Evolutionary conservation across 2,329 filamentous ascomycete species (phyloP), one percentile per base, ranked within the genome.

Genomic region (Gaeumannomyces tritici): DNA sequence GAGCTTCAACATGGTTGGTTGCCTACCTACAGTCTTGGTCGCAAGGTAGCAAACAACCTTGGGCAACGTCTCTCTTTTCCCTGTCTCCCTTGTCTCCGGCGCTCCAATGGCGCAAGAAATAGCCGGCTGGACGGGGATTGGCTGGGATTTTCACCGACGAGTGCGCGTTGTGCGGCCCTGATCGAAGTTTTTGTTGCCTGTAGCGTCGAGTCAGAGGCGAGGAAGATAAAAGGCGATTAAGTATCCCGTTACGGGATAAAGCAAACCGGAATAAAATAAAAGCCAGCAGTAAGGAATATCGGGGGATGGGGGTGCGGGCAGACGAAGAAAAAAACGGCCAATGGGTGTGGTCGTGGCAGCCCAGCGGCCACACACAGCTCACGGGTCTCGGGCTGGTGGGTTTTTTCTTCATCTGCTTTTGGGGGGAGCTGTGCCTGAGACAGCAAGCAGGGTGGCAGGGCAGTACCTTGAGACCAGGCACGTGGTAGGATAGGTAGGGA

Each of bases 291-390:
- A 51, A n/a, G 42, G 42, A n/a, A n/a, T 21, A n/a, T 11, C n/a
- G 42, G 18, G 18, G 35, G 18, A 42, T 5, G 35, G 42, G 42
- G 21, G 42, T 18, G 21, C 31, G 11, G n/a, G 7, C 21, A 11
- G 21, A 21, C 21, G 35, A 8, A 18, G 7, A 51, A 51, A 51
- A 51, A 51, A 51, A 24, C 3, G 21, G 42, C 42, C 42, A 51
- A 51, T 51, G 42, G 21, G 42, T 51, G 42, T 18, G 18, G 42
- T 51, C 42, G 28, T 57, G 60, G 62, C 65, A 65, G 66, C 62
- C 60, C 61, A 65, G 61, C 35, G 31, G 33, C 42, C 61, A 42
- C 21, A 57, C 51, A 51, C 42, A 51, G 42, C 42, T 24, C 42
- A 51, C 42, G 42, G 42, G 42, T 51, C 42, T 51, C 42, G 42